phyloP scores from a whole-genome alignment of 345 rosid species.

The rapeseed (Brassica napus) region DNA sequence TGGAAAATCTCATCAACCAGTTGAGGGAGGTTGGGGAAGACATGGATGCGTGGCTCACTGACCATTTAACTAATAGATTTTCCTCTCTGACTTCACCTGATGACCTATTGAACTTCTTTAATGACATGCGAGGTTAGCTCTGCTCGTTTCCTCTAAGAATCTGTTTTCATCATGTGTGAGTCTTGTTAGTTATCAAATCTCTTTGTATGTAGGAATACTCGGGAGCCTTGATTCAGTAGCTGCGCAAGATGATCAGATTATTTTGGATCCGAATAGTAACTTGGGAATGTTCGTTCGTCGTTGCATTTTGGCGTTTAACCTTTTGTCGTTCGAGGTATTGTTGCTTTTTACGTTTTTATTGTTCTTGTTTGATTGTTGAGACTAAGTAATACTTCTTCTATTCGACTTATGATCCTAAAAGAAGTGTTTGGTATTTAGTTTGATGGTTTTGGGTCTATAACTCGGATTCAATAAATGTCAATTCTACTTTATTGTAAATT shows the following conservation, averaged over 20 bases:
- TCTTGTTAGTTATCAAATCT: no score
- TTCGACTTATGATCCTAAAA: no score
- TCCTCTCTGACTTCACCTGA: constrained; percentile 73
- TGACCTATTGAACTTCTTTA: constrained; percentile 77
- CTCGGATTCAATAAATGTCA: no score
- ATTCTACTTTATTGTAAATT: no score
- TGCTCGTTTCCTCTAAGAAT: no score
- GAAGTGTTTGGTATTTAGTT: no score
- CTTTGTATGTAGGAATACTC: no score
- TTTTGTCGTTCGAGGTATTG: constrained; percentile 79
- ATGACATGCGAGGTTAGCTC: constrained; percentile 78
- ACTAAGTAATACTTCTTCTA: no score
- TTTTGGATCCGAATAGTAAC: constrained; percentile 78
- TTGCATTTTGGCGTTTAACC: constrained; percentile 80
- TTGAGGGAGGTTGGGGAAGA: constrained; percentile 65
- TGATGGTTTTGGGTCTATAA: no score
- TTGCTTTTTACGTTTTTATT: constrained; percentile 2
- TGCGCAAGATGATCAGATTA: constrained; percentile 72
- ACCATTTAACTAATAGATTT: constrained; percentile 59
- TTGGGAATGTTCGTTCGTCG: constrained; percentile 92
- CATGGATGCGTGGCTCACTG: constrained; percentile 65
- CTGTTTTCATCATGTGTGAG: no score
- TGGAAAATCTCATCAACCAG: constrained; percentile 67
- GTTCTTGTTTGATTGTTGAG: no score
- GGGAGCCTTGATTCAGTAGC: constrained; percentile 65